A percentile compares a stretch with the other conserved stretches of the same genome.
phyloP scores from a whole-genome alignment of 805 yeast genomes.

The Nakazawaea ishiwadae region DNA sequence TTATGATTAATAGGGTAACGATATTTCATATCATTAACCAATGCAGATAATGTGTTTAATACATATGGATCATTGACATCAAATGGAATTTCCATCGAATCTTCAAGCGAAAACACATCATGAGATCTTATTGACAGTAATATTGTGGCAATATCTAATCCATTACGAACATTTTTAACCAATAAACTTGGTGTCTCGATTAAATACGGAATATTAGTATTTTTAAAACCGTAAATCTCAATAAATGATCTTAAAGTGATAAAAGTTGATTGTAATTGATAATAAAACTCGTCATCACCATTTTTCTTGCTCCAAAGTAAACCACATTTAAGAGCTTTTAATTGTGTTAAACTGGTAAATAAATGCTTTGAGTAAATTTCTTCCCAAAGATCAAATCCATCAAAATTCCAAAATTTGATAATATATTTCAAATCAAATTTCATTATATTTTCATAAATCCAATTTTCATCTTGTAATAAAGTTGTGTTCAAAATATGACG shows the following conservation, averaged over 20 bases:
- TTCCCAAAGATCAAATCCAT: slow-evolving; percentile 92
- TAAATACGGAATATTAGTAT: slow-evolving; percentile 44
- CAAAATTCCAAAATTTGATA: slow-evolving; percentile 51
- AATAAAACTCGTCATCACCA: slow-evolving; percentile 25
- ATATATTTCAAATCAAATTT: slow-evolving; percentile 70
- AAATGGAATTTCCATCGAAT: slow-evolving; percentile 48
- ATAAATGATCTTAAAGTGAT: slow-evolving; percentile 34
- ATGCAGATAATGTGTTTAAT: slow-evolving; percentile 56
- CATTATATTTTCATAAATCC: slow-evolving; percentile 28
- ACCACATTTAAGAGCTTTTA: slow-evolving; percentile 63
- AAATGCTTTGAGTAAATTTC: slow-evolving; percentile 73
- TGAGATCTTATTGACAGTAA: slow-evolving; percentile 44
- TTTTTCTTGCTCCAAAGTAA: slow-evolving; percentile 30
- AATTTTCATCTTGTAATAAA: slow-evolving; percentile 22
- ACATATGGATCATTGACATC: slow-evolving; percentile 54
- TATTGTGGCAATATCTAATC: slow-evolving; percentile 76
- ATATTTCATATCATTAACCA: slow-evolving; percentile 64
- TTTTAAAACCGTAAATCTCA: slow-evolving; percentile 35
- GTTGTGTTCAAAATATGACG: slow-evolving; percentile 20
- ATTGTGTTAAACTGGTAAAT: slow-evolving; percentile 73
- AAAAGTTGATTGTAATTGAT: slow-evolving; percentile 26
- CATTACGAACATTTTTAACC: slow-evolving; percentile 45
- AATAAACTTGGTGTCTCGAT: slow-evolving; percentile 61
- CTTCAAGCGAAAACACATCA: slow-evolving; percentile 30
- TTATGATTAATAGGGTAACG: slow-evolving; percentile 74